Conservation (phyloP, 192 early-diverging fungal genomes). For the Linnemannia zychae region DNA sequence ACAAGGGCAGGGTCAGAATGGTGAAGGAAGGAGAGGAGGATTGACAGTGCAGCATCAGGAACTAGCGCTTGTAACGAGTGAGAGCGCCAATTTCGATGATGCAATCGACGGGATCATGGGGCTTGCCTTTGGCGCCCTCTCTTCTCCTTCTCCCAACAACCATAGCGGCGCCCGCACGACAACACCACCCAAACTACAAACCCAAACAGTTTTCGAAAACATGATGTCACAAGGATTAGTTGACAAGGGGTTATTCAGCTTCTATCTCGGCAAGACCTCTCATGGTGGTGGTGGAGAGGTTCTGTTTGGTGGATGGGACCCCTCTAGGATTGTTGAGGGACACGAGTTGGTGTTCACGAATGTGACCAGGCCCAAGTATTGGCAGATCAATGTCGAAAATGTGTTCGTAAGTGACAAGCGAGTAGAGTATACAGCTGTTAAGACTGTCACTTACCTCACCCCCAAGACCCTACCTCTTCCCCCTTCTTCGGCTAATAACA, state of each 20-base stretch:
- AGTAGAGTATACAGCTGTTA: background rate
- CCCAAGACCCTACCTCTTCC: background rate
- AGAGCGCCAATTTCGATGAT: slow-evolving; percentile 60
- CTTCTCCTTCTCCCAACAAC: background rate
- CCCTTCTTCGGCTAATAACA: background rate
- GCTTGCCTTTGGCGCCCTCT: slow-evolving; percentile 66
- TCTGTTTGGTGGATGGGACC: slow-evolving; percentile 20
- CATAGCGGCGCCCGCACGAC: too few species aligned
- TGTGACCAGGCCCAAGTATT: slow-evolving; percentile 67
- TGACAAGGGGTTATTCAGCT: slow-evolving; percentile 67
- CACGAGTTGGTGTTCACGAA: slow-evolving; percentile 11
- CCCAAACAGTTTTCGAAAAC: slow-evolving; percentile 63
- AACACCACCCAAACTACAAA: background rate
- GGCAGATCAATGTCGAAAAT: slow-evolving; percentile 57
- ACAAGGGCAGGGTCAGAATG: too few species aligned
- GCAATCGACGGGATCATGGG: slow-evolving; percentile 73
- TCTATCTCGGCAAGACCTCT: slow-evolving; percentile 62
- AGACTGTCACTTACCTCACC: background rate
- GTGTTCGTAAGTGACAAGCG: slow-evolving; percentile 5
- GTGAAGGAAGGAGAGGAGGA: background rate
- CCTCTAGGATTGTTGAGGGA: background rate
- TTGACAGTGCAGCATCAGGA: background rate
- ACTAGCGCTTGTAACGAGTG: slow-evolving; percentile 6
- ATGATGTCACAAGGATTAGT: slow-evolving; percentile 67
- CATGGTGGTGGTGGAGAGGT: slow-evolving; percentile 19